Conservation (phyloP, 495 filamentous ascomycete genomes). For the Choiromyces venosus region DNA sequence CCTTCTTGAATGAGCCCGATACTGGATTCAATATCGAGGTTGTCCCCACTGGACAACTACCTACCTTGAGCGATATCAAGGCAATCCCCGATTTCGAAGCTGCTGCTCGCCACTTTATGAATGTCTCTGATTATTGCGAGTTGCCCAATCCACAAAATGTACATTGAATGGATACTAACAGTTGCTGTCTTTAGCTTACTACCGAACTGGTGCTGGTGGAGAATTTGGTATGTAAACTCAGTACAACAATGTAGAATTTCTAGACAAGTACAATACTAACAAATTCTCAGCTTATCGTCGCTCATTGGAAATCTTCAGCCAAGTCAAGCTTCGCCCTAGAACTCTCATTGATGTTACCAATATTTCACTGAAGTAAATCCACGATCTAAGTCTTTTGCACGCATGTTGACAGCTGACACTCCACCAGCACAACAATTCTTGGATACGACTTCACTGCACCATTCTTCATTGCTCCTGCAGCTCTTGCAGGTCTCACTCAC, state of each 20-base stretch:
- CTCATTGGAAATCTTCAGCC: constrained; percentile 44
- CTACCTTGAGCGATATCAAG: not conserved
- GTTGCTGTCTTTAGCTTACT: constrained; percentile 35
- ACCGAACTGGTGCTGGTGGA: constrained; percentile 45
- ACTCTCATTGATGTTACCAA: constrained; percentile 43
- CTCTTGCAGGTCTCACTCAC: constrained; percentile 44
- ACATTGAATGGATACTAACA: not conserved
- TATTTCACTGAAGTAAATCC: constrained; percentile 19
- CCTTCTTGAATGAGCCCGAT: constrained; percentile 20
- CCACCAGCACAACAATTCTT: constrained; percentile 39
- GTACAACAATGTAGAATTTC: not conserved
- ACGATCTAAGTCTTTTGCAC: not conserved
- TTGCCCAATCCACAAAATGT: not conserved
- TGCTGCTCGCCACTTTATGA: constrained; percentile 7
- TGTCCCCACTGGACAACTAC: constrained; percentile 7
- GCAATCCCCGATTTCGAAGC: not conserved
- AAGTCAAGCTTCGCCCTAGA: constrained; percentile 37
- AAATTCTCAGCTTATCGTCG: constrained; percentile 41
- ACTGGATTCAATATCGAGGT: constrained; percentile 7
- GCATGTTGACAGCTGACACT: not conserved
- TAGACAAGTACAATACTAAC: not conserved
- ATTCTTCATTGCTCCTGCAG: constrained; percentile 47
- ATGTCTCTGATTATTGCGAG: constrained; percentile 10
- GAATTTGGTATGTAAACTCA: constrained; percentile 38
- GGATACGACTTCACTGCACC: constrained; percentile 46